Evolutionary conservation across 306 rosid species (phyloP), one percentile per base, ranked within the genome.

Genomic region (Pterocarpus macrocarpus): DNA sequence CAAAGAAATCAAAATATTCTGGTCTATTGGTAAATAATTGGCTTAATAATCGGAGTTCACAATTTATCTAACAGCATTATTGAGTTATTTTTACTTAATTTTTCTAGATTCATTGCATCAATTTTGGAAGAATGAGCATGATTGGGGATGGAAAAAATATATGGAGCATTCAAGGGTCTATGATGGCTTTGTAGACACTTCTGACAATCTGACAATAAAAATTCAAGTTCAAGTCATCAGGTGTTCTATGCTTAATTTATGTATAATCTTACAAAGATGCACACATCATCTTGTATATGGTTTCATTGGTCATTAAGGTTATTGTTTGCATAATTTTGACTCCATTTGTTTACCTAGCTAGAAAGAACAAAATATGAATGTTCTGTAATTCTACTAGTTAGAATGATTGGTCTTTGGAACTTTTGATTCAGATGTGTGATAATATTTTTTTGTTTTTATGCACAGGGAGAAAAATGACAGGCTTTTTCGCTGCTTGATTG

Each of bases 41-140:
- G 53, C 59, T 77, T 58, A 61, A 64, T 81, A 58, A 67, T 56
- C 61, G 67, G 74, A 63, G 62, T 64, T 82, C 71, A 81, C 70
- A 32, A 17, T 67, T 58, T 22, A 81, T 53, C 66, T 36, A 7
- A 49, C 33, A 43, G 43, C 43, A 28, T 10, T 73, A 45, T 78
- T 81, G 52, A 83, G 45, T 52, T 45, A 64, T 22, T 45, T 70
- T 76, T 28, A 45, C 81, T 76, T 76, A 83, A 71, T 22, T 65
- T 86, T 84, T 80, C 79, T 90, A 95, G 99, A 93, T 86, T 93
- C 99, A 17, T 87, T 95, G 78, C 99, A 95, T 84, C 94, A 98
- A 22, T 95, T 95, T 83, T 95, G 99, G 98, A 95, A 95, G 94
- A 95, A 95, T 87, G 99, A 95, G 84, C 99, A 95, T 82, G 99